These are phyloP conservation scores for Moesziomyces parantarcticus DNA, from an alignment of 1,284 basidiomycete species.

Conservation along the genomic window DNA sequence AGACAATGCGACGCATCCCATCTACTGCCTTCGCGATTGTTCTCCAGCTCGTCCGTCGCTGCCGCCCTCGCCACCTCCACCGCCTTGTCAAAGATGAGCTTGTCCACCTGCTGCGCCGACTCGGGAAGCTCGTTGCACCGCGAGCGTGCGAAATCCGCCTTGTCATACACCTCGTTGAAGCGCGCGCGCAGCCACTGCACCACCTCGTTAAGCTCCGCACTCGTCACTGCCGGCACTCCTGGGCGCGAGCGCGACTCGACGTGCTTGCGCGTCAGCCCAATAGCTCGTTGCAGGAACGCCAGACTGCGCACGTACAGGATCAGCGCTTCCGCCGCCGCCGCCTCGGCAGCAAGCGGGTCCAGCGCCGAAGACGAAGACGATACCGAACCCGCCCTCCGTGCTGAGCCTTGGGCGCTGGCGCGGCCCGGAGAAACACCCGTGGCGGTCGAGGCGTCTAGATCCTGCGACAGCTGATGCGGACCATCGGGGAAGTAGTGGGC, in stretches of 20 bases:
- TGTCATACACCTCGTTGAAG: slow-evolving; percentile 74
- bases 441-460: slow-evolving; percentile 29
- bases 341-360: slow-evolving; percentile 57
- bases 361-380: slow-evolving; percentile 43
- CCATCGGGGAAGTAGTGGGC: slow-evolving; percentile 75
- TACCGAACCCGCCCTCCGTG: slow-evolving; percentile 23
- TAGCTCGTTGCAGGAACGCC: slow-evolving; percentile 90
- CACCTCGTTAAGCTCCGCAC: slow-evolving; percentile 72
- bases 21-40: slow-evolving; percentile 70
- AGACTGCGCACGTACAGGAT: slow-evolving; percentile 93
- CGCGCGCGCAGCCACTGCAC: slow-evolving; percentile 73
- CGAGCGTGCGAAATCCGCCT: slow-evolving; percentile 72
- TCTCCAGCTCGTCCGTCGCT: slow-evolving; percentile 85
- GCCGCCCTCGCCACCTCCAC: slow-evolving; percentile 81
- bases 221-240: slow-evolving; percentile 59
- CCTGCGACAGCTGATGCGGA: slow-evolving; percentile 52
- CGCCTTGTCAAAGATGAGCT: slow-evolving; percentile 73
- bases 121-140: slow-evolving; percentile 70
- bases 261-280: slow-evolving; percentile 71
- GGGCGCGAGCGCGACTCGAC: slow-evolving; percentile 62
- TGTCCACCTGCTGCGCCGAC: slow-evolving; percentile 70
- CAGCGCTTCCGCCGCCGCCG: slow-evolving; percentile 77
- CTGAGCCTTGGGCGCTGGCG: slow-evolving; percentile 22
- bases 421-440: slow-evolving; percentile 33
- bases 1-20: slow-evolving; percentile 82